These are phyloP conservation scores for Monilinia vaccinii-corymbosi DNA, from an alignment of 2,329 filamentous ascomycete species.

Conservation along the genomic window DNA sequence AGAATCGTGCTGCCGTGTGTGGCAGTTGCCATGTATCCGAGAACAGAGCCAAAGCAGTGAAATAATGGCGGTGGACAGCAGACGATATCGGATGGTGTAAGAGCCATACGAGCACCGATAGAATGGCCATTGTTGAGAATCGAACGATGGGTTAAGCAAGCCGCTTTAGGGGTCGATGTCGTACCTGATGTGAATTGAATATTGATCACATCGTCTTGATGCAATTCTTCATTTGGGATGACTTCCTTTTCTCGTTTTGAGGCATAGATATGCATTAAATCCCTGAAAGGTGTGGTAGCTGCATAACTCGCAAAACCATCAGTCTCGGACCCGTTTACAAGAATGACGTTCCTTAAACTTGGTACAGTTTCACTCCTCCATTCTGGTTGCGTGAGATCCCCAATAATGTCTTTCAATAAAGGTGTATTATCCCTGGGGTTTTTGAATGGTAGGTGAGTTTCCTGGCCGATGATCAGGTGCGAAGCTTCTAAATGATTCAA, in stretches of 20 bases:
- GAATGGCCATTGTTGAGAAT: conserved; percentile 88
- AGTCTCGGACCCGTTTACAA: conserved; percentile 64
- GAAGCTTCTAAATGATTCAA: conserved; percentile 64
- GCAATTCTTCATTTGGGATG: conserved; percentile 38
- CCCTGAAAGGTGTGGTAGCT: conserved; percentile 33
- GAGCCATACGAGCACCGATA: conserved; percentile 77
- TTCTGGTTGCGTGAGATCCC: conserved; percentile 28
- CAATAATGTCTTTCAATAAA: conserved; percentile 45
- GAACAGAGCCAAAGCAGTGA: conserved; percentile 65
- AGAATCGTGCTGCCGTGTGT: conserved; percentile 76
- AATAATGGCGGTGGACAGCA: conserved; percentile 83
- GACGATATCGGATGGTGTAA: conserved; percentile 64
- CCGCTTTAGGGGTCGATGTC: conserved; percentile 82
- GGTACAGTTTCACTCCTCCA: conserved; percentile 49
- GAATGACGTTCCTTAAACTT: conserved; percentile 58
- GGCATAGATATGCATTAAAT: conserved; percentile 18
- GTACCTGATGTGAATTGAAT: conserved; percentile 98
- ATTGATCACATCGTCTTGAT: conserved; percentile 68
- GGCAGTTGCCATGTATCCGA: conserved; percentile 89
- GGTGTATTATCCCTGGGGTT: conserved; percentile 49
- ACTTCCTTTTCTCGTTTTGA: conserved; percentile 30
- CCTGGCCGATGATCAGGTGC: conserved; percentile 74
- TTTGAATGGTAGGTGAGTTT: conserved; percentile 74
- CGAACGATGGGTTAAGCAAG: conserved; percentile 74
- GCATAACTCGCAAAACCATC: conserved; percentile 28